Evolutionary conservation across 2,329 filamentous ascomycete genomes (phyloP).

Genomic region (Exophiala calicioides): DNA sequence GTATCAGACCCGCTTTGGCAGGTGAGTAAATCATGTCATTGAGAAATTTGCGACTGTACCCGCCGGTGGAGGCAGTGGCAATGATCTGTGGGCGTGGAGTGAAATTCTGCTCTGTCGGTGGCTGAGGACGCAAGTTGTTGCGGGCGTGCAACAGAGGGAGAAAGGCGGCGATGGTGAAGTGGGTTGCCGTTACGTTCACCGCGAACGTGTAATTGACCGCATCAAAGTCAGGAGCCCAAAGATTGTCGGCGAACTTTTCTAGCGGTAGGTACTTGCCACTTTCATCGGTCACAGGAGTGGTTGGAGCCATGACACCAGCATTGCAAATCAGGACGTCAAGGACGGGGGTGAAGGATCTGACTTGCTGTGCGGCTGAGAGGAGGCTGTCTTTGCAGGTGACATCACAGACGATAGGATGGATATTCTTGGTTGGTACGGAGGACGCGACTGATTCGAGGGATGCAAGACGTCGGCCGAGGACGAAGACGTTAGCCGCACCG

Average conservation of each 20-base stretch:
- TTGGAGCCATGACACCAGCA: constrained; percentile 45
- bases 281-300: constrained; percentile 29
- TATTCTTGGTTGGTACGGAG: constrained; percentile 39
- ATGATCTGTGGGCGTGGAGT: constrained; percentile 47
- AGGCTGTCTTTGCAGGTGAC: constrained; percentile 39
- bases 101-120: constrained; percentile 33
- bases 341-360: constrained; percentile 45
- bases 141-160: constrained; percentile 44
- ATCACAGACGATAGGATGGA: constrained; percentile 49
- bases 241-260: constrained; percentile 40
- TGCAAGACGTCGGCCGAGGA: constrained; percentile 53
- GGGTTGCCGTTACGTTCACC: constrained; percentile 43
- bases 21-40: constrained; percentile 46
- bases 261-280: constrained; percentile 33
- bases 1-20: constrained; percentile 49
- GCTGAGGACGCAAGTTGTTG: constrained; percentile 41
- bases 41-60: constrained; percentile 42
- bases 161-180: constrained; percentile 43
- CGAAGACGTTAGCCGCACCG: constrained; percentile 55
- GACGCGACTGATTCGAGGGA: constrained; percentile 47
- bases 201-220: constrained; percentile 38
- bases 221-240: constrained; percentile 35
- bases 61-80: constrained; percentile 50
- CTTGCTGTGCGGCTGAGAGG: constrained; percentile 40
- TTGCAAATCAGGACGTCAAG: constrained; percentile 40